phyloP scores from a whole-genome alignment of 2,329 filamentous ascomycete genomes.

The Penicillium sp. region DNA sequence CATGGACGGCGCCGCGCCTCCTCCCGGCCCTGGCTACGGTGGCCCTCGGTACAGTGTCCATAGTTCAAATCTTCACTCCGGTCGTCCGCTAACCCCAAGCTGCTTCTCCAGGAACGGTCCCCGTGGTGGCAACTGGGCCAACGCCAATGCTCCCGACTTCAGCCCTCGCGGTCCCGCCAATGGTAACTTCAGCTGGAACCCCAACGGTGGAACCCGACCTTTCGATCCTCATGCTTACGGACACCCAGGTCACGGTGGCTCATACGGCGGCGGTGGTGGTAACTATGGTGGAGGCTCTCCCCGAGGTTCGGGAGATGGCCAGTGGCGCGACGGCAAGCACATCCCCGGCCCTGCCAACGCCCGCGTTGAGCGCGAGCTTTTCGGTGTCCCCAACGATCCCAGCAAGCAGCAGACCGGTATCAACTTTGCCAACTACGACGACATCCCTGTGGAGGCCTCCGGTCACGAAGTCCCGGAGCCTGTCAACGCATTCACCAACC shows the following conservation, averaged over 20 bases:
- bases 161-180: conserved; percentile 45
- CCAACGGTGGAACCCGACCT: conserved; percentile 40
- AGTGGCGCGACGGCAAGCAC: conserved; percentile 97
- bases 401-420: conserved; percentile 96
- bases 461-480: conserved; percentile 91
- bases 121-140: conserved; percentile 51
- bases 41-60: conserved; percentile 36
- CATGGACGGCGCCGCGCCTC: conserved; percentile 40
- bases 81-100: conserved; percentile 14
- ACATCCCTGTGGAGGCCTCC: conserved; percentile 97
- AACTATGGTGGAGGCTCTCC: conserved; percentile 38
- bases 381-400: conserved; percentile 85
- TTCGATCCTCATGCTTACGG: conserved; percentile 64
- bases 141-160: conserved; percentile 59
- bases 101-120: conserved; percentile 28
- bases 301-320: conserved; percentile 87
- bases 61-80: conserved; percentile 4
- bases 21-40: conserved; percentile 33
- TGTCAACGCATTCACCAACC: conserved; percentile 85
- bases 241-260: conserved; percentile 49
- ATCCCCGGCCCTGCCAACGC: conserved; percentile 83
- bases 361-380: conserved; percentile 91
- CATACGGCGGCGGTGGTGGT: conserved; percentile 45
- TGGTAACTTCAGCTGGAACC: conserved; percentile 41
- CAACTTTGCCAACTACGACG: conserved; percentile 99